Conservation (phyloP, 768 basidiomycete species). For the Leccinellum albellum region DNA sequence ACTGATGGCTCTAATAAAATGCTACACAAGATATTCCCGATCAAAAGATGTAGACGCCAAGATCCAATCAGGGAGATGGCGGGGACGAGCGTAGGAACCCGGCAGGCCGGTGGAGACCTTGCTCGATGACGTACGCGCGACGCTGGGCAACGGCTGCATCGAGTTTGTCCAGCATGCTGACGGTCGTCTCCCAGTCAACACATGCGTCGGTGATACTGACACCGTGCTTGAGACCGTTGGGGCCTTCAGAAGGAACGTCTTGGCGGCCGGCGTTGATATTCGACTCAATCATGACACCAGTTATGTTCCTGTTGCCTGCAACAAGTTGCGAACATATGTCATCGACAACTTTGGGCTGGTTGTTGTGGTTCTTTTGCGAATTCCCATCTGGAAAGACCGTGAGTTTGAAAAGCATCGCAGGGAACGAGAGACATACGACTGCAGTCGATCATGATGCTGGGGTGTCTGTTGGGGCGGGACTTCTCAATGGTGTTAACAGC, state of each 20-base stretch:
- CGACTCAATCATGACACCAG: slow-evolving; percentile 97
- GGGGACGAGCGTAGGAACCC: slow-evolving; percentile 23
- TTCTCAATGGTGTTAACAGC: slow-evolving; percentile 64
- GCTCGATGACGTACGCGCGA: slow-evolving; percentile 22
- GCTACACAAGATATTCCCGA: neutral
- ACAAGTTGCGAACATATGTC: slow-evolving; percentile 71
- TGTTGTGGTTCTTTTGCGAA: slow-evolving; percentile 91
- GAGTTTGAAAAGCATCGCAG: neutral
- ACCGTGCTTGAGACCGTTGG: slow-evolving; percentile 65
- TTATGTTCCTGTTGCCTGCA: slow-evolving; percentile 66
- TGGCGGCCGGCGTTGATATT: slow-evolving; percentile 90
- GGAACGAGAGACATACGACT: slow-evolving; percentile 49
- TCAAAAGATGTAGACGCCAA: neutral
- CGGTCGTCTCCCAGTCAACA: slow-evolving; percentile 79
- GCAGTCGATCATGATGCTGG: slow-evolving; percentile 87
- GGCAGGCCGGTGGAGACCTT: slow-evolving; percentile 24
- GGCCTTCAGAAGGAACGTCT: slow-evolving; percentile 76
- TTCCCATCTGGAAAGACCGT: slow-evolving; percentile 68
- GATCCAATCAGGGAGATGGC: slow-evolving; percentile 8
- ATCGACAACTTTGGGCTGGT: slow-evolving; percentile 80
- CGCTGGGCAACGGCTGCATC: slow-evolving; percentile 43
- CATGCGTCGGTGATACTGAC: slow-evolving; percentile 93
- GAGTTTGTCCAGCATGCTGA: slow-evolving; percentile 68
- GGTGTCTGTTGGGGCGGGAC: slow-evolving; percentile 47
- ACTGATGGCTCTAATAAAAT: neutral